Conservation (phyloP, 257 asterid species). For the Nyctanthes arbortristis region DNA sequence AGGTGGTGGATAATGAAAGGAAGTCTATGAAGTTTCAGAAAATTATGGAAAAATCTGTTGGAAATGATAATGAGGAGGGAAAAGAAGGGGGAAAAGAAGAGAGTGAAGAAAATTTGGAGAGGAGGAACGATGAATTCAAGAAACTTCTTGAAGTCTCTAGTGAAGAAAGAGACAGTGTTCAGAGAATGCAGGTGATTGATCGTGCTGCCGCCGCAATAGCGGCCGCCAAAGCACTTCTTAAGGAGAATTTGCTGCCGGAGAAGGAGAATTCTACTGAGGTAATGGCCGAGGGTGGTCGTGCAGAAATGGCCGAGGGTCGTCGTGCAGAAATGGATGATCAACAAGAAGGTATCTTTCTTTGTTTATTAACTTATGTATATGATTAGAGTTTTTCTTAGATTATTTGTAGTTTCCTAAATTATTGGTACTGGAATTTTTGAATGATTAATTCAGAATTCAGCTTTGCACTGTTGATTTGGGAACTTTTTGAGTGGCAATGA, state of each 20-base stretch:
- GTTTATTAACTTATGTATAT: neutral
- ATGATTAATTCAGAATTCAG: neutral
- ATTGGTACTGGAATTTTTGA: neutral
- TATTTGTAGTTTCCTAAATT: neutral
- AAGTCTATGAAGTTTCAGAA: slow-evolving; percentile 60
- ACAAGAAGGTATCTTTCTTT: slow-evolving; percentile 39
- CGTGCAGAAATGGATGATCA: slow-evolving; percentile 33
- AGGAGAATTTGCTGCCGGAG: slow-evolving; percentile 45
- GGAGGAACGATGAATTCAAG: slow-evolving; percentile 61
- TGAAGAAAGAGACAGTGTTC: slow-evolving; percentile 81
- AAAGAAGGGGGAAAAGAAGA: slow-evolving; percentile 22
- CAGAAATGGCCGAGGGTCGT: too few relatives aligned
- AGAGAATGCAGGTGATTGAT: slow-evolving; percentile 90
- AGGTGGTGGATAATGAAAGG: slow-evolving; percentile 68
- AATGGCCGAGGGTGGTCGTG: slow-evolving; percentile 19
- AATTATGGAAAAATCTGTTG: slow-evolving; percentile 38
- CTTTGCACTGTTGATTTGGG: neutral
- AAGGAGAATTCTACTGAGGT: slow-evolving; percentile 33
- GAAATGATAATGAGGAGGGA: slow-evolving; percentile 10
- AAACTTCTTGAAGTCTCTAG: slow-evolving; percentile 64
- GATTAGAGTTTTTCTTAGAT: neutral
- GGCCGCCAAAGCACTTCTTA: slow-evolving; percentile 73
- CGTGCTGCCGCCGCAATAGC: slow-evolving; percentile 98
- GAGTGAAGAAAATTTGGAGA: slow-evolving; percentile 52
- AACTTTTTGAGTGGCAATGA: neutral